Conservation (phyloP, 495 filamentous ascomycete genomes). For the Usnea hakonensis region DNA sequence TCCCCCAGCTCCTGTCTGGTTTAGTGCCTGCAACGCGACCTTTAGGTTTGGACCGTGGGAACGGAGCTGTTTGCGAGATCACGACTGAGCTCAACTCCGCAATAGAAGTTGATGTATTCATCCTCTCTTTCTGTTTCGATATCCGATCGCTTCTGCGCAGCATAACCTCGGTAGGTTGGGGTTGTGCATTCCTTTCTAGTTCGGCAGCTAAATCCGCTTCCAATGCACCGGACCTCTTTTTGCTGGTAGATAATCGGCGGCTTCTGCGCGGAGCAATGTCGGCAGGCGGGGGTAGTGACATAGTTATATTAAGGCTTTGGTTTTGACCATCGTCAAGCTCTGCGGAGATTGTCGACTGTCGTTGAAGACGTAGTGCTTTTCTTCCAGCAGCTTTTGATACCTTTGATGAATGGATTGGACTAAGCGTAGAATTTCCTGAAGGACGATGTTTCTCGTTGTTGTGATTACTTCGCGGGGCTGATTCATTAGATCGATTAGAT, state of each 20-base stretch:
- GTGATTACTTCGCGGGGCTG: too few relatives aligned
- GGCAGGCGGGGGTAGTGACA: background rate
- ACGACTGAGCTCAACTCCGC: background rate
- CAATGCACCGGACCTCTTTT: too few relatives aligned
- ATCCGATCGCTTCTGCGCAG: too few relatives aligned
- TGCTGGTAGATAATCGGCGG: too few relatives aligned
- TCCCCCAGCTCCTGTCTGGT: too few relatives aligned
- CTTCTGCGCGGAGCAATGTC: background rate
- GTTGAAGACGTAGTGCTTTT: background rate
- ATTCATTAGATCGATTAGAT: too few relatives aligned
- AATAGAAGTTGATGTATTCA: slow-evolving; percentile 2
- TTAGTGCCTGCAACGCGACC: too few relatives aligned
- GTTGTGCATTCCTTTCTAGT: too few relatives aligned
- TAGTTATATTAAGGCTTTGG: background rate
- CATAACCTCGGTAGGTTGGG: too few relatives aligned
- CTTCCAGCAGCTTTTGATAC: too few relatives aligned
- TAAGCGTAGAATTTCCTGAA: slow-evolving; percentile 1
- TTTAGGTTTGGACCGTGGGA: background rate
- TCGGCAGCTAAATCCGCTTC: too few relatives aligned
- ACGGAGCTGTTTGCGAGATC: slow-evolving; percentile 1
- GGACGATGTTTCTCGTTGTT: background rate
- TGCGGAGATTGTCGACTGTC: background rate
- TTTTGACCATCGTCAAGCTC: background rate
- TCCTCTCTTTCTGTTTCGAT: too few relatives aligned
- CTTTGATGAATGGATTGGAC: slow-evolving; percentile 4